Percentiles rank a stretch among this genome's conserved stretches.
Evolutionary conservation across 495 filamentous ascomycete genomes (phyloP).

Genomic region (Ramalina intermedia): DNA sequence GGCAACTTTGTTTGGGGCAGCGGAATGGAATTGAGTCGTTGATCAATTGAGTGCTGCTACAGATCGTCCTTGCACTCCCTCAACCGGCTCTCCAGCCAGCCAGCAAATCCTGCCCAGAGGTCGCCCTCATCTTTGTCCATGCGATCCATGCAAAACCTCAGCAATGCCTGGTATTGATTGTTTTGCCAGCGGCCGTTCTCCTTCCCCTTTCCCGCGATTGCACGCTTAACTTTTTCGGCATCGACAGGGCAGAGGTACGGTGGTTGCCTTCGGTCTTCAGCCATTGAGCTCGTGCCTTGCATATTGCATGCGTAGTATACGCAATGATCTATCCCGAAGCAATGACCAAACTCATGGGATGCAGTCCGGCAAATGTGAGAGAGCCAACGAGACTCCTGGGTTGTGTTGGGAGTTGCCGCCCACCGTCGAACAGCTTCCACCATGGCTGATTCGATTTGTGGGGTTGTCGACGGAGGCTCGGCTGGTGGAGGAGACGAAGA

Average conservation of each 20-base stretch:
- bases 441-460: not conserved
- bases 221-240: constrained; percentile 35
- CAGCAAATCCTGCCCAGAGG: not conserved
- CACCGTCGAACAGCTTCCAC: constrained; percentile 7
- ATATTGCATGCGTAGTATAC: constrained; percentile 56
- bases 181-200: constrained; percentile 12
- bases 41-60: no score
- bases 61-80: not conserved
- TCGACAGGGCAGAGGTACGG: constrained; percentile 54
- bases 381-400: constrained; percentile 33
- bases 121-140: constrained; percentile 1
- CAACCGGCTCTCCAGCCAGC: not conserved
- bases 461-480: not conserved
- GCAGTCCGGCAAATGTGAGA: constrained; percentile 41
- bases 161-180: constrained; percentile 29
- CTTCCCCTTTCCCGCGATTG: constrained; percentile 17
- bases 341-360: constrained; percentile 52
- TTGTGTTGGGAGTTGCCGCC: not conserved
- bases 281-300: constrained; percentile 45
- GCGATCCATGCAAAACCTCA: constrained; percentile 26
- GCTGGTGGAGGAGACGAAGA: not conserved
- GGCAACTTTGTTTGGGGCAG: no score
- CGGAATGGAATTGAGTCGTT: no score
- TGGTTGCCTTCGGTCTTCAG: constrained; percentile 51
- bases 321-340: constrained; percentile 51